Conservation (phyloP, 2,329 filamentous ascomycete species). For the Paracamarosporium sp. region DNA sequence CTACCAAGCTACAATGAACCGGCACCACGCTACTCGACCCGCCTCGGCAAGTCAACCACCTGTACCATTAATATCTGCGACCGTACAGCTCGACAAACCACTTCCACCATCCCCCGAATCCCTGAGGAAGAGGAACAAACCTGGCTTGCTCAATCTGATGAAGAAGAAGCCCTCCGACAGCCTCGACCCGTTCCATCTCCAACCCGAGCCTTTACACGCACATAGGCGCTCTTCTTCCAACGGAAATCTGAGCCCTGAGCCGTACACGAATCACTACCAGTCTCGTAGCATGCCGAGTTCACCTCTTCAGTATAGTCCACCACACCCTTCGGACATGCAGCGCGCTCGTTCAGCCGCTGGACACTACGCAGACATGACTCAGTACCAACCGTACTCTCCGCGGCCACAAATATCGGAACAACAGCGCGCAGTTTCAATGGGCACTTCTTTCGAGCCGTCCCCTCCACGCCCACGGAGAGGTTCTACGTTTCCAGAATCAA, state of each 20-base stretch:
- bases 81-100: conserved; percentile 35
- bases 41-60: conserved; percentile 18
- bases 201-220: conserved; percentile 22
- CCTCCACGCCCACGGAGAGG: conserved; percentile 27
- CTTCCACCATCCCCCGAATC: conserved; percentile 33
- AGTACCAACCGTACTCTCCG: conserved; percentile 25
- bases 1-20: conserved; percentile 35
- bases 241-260: conserved; percentile 30
- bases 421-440: conserved; percentile 20
- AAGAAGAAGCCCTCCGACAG: conserved; percentile 31
- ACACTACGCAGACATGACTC: conserved; percentile 18
- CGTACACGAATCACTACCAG: conserved; percentile 24
- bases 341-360: conserved; percentile 32
- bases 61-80: conserved; percentile 28
- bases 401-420: conserved; percentile 8
- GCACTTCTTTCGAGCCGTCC: conserved; percentile 27
- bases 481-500: conserved; percentile 35
- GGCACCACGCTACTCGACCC: conserved; percentile 26
- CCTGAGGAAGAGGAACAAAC: conserved; percentile 31
- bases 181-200: conserved; percentile 29
- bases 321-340: conserved; percentile 18
- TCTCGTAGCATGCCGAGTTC: conserved; percentile 45
- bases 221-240: conserved; percentile 30
- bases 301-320: conserved; percentile 25
- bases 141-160: conserved; percentile 33